Evolutionary conservation across 2,329 filamentous ascomycete genomes (phyloP).

Genomic region (Colletotrichum phormii): DNA sequence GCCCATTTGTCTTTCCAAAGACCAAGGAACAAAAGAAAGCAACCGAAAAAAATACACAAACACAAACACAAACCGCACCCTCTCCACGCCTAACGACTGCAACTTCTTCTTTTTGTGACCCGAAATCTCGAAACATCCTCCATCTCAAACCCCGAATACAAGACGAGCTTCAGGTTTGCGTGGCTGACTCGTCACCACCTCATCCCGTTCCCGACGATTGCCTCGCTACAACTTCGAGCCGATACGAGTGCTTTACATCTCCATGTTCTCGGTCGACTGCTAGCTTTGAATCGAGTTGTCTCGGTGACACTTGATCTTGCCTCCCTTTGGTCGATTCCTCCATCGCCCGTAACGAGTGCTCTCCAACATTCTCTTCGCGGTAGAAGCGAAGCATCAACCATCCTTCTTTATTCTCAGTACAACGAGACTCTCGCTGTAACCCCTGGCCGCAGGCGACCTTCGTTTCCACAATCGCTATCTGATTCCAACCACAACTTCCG

Average conservation of each 20-base stretch:
- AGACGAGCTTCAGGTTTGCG: slow-evolving; percentile 9
- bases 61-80: background rate
- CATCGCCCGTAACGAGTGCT: slow-evolving; percentile 38
- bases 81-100: slow-evolving; percentile 17
- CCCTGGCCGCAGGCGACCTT: slow-evolving; percentile 69
- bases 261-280: slow-evolving; percentile 47
- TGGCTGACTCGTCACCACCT: slow-evolving; percentile 16
- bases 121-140: slow-evolving; percentile 1
- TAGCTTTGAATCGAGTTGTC: slow-evolving; percentile 48
- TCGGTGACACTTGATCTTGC: slow-evolving; percentile 45
- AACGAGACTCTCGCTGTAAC: slow-evolving; percentile 51
- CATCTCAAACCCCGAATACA: slow-evolving; percentile 12
- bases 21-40: slow-evolving; percentile 20
- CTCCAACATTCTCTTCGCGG: slow-evolving; percentile 50
- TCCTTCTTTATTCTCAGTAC: slow-evolving; percentile 46
- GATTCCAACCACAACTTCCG: slow-evolving; percentile 37
- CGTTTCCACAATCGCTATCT: slow-evolving; percentile 54
- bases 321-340: slow-evolving; percentile 37
- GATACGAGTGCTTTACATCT: slow-evolving; percentile 36
- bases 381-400: slow-evolving; percentile 55
- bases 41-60: slow-evolving; percentile 2
- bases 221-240: slow-evolving; percentile 19
- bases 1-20: slow-evolving; percentile 36
- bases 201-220: slow-evolving; percentile 15
- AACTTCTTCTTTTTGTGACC: slow-evolving; percentile 21